Percentiles rank a stretch among this genome's conserved stretches.
Evolutionary conservation across 2,329 filamentous ascomycete species (phyloP).

Genomic region (Epichloe baconii): DNA sequence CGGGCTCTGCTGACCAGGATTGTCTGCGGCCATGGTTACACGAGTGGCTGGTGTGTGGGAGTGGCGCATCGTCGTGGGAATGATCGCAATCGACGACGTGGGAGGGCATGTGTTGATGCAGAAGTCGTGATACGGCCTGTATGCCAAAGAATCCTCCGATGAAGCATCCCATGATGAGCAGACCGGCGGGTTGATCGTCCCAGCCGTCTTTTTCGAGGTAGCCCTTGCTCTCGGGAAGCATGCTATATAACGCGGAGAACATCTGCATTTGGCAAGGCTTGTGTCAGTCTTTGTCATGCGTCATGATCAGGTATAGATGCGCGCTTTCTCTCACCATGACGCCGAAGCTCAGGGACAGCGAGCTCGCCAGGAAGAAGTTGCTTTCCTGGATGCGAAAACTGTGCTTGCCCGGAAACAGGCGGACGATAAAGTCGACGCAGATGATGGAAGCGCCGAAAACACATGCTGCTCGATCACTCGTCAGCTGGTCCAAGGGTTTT

Average conservation of each 20-base stretch:
- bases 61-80: conserved; percentile 44
- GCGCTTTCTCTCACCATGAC: conserved; percentile 62
- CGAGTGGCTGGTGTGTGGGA: conserved; percentile 14
- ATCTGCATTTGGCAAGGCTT: conserved; percentile 39
- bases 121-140: conserved; percentile 55
- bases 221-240: conserved; percentile 73
- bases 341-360: conserved; percentile 83
- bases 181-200: conserved; percentile 51
- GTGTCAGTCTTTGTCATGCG: neutral
- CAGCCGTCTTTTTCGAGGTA: conserved; percentile 62
- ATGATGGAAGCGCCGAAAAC: conserved; percentile 72
- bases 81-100: conserved; percentile 74
- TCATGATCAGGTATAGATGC: neutral
- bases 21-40: conserved; percentile 14
- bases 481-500: conserved; percentile 8
- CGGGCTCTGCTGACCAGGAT: conserved; percentile 20
- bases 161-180: conserved; percentile 58
- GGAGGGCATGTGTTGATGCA: conserved; percentile 64
- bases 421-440: conserved; percentile 69
- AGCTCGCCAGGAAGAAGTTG: conserved; percentile 74
- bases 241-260: conserved; percentile 83
- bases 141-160: conserved; percentile 62
- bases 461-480: conserved; percentile 34
- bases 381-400: conserved; percentile 83
- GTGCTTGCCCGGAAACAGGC: conserved; percentile 56